A percentile compares a stretch with the other conserved stretches of the same genome.
Evolutionary conservation across 495 filamentous ascomycete species (phyloP).

Genomic region (Rhypophila decipiens): DNA sequence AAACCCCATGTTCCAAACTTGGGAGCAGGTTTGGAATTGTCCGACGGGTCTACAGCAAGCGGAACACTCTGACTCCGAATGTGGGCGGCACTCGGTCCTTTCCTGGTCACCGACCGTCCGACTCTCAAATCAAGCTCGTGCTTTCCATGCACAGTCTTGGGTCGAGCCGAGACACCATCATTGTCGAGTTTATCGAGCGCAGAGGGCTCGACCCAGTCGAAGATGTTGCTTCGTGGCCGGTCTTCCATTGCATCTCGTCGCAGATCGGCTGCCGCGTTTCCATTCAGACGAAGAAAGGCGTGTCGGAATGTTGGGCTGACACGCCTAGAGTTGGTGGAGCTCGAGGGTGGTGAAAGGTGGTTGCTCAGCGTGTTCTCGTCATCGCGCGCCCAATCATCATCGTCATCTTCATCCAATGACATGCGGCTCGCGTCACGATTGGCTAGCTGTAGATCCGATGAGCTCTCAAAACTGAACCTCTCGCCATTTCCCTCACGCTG

Average conservation of each 20-base stretch:
- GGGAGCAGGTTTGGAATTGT: conserved; percentile 52
- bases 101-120: conserved; percentile 66
- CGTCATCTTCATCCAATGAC: conserved; percentile 56
- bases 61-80: conserved; percentile 96
- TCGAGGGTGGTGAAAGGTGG: conserved; percentile 49
- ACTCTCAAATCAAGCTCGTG: conserved; percentile 66
- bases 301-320: conserved; percentile 40
- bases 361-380: conserved; percentile 47
- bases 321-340: conserved; percentile 38
- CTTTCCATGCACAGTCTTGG: conserved; percentile 87
- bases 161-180: conserved; percentile 56
- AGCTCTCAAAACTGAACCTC: conserved; percentile 13
- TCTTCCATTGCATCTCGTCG: conserved; percentile 31
- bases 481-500: conserved; percentile 7
- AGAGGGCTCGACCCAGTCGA: conserved; percentile 80
- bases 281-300: conserved; percentile 35
- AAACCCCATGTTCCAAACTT: conserved; percentile 89
- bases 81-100: conserved; percentile 70
- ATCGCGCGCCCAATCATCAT: conserved; percentile 55
- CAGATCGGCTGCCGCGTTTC: conserved; percentile 28
- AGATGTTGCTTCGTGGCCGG: conserved; percentile 57
- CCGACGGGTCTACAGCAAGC: conserved; percentile 58
- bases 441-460: conserved; percentile 11
- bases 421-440: conserved; percentile 37
- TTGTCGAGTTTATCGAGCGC: conserved; percentile 47